These are phyloP conservation scores for Metahyphopichia silvanorum DNA, from an alignment of 805 yeast species.

Conservation along the genomic window DNA sequence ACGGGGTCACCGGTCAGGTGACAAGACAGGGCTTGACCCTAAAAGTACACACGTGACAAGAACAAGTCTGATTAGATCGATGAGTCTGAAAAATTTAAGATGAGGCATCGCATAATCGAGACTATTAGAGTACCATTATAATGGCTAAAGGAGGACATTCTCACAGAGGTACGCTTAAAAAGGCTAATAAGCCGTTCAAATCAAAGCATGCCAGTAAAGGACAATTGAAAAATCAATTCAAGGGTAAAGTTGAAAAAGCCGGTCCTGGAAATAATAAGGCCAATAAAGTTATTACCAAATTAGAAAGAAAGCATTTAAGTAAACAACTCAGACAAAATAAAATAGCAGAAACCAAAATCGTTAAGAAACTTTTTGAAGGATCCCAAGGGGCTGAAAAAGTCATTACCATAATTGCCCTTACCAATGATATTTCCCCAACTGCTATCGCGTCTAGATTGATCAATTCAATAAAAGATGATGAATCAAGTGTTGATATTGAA, in stretches of 20 bases:
- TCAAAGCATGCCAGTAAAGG: constrained; percentile 90
- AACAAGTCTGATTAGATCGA: constrained; percentile 3
- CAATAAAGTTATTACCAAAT: constrained; percentile 38
- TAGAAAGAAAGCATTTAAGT: constrained; percentile 73
- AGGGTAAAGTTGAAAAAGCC: constrained; percentile 84
- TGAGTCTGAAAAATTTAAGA: background rate
- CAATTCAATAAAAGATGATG: constrained; percentile 32
- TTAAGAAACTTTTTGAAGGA: constrained; percentile 76
- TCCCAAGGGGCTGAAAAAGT: constrained; percentile 78
- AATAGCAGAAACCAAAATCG: constrained; percentile 54
- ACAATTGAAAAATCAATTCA: constrained; percentile 70
- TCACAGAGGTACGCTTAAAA: constrained; percentile 81
- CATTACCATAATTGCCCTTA: constrained; percentile 75
- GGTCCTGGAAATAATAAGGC: constrained; percentile 30
- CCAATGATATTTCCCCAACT: constrained; percentile 60
- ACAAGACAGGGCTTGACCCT: constrained; percentile 11
- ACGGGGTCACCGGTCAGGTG: too few species aligned
- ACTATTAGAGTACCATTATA: background rate
- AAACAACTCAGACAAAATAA: constrained; percentile 77
- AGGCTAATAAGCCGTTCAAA: constrained; percentile 86
- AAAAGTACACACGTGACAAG: constrained; percentile 8
- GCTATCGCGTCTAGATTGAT: constrained; percentile 55
- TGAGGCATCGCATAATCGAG: constrained; percentile 4
- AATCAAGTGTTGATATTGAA: constrained; percentile 17
- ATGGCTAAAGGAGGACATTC: constrained; percentile 53